phyloP scores from a whole-genome alignment of 2,329 filamentous ascomycete species.

The Pseudofabraea citricarpa region DNA sequence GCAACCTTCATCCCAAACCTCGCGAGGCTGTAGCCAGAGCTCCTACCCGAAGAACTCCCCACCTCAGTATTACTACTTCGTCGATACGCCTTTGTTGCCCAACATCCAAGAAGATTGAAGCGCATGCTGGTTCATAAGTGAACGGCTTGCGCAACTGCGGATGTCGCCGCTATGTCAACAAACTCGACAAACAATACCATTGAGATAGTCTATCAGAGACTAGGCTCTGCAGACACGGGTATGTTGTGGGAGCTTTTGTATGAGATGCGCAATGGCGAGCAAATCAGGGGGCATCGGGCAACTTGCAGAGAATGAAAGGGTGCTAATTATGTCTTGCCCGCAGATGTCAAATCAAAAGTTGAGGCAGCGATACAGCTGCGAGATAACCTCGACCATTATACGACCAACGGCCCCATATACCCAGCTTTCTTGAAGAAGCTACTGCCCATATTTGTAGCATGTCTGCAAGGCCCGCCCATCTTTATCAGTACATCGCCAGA shows the following conservation, averaged over 20 bases:
- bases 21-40: too few species aligned
- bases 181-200: too few species aligned
- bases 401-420: conserved; percentile 71
- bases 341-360: conserved; percentile 77
- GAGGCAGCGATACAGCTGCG: conserved; percentile 81
- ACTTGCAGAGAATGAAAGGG: neutral
- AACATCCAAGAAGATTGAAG: too few species aligned
- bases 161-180: conserved; percentile 55
- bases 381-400: conserved; percentile 88
- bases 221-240: conserved; percentile 45
- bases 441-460: conserved; percentile 83
- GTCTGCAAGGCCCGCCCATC: conserved; percentile 79
- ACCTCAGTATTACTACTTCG: too few species aligned
- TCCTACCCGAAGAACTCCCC: too few species aligned
- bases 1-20: too few species aligned
- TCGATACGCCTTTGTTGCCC: too few species aligned
- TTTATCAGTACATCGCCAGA: conserved; percentile 89
- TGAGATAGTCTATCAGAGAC: conserved; percentile 59
- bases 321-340: conserved; percentile 11
- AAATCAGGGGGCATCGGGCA: neutral
- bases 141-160: conserved; percentile 24
- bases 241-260: conserved; percentile 11
- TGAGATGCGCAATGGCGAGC: too few species aligned
- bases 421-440: conserved; percentile 77
- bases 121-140: conserved; percentile 20